phyloP scores from a whole-genome alignment of 2,329 filamentous ascomycete species.

The Neonectria hederae region DNA sequence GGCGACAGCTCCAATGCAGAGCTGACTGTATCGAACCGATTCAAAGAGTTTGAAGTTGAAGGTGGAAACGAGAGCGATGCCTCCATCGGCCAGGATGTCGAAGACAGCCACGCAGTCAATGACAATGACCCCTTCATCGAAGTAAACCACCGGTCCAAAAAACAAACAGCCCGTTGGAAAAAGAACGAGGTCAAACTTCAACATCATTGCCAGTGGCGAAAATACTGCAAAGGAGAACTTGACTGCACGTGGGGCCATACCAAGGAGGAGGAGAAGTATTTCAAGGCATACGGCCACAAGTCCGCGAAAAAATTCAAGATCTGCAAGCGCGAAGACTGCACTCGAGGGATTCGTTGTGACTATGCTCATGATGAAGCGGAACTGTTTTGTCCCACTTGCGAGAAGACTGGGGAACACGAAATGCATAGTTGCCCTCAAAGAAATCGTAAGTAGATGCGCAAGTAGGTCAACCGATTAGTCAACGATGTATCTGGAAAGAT shows the following conservation, averaged over 20 bases:
- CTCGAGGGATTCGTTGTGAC: not conserved
- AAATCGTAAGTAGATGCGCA: not conserved
- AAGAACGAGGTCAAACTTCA: not conserved
- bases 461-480: too few relatives aligned
- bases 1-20: not conserved
- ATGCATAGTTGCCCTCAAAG: not conserved
- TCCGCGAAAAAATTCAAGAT: not conserved
- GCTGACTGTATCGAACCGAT: not conserved
- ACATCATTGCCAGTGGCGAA: not conserved
- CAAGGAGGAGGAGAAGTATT: not conserved
- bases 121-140: not conserved
- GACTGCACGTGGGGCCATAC: not conserved
- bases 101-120: not conserved
- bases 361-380: not conserved
- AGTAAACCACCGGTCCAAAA: not conserved
- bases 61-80: not conserved
- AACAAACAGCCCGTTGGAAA: not conserved
- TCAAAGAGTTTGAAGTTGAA: not conserved
- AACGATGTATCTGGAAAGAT: too few relatives aligned
- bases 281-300: not conserved
- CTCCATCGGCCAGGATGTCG: not conserved
- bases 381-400: not conserved
- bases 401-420: not conserved
- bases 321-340: not conserved
- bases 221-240: not conserved